Evolutionary conservation across 1,284 basidiomycete genomes (phyloP), one percentile per base, ranked within the genome.

Genomic region (Waitea zeae): DNA sequence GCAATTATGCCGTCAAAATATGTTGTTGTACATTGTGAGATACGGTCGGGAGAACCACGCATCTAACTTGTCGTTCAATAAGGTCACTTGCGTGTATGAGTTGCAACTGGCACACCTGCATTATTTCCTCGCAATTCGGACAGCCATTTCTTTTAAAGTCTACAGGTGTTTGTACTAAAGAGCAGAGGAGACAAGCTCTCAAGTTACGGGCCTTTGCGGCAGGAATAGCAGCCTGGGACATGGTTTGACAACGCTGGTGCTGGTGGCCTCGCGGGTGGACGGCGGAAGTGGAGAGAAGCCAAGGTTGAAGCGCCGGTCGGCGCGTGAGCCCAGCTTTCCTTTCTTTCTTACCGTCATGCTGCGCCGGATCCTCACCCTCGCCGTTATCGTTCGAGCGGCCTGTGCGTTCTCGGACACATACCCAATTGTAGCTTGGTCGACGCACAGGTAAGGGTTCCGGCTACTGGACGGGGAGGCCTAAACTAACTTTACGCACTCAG

Each of bases 101-200:
- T 46, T n/a, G n/a, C n/a, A n/a, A n/a, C n/a, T n/a, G n/a, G n/a
- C n/a, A n/a, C n/a, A n/a, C n/a, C n/a, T n/a, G n/a, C n/a, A n/a
- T n/a, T n/a, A n/a, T n/a, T n/a, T 93, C 84, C 48, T 98, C 93
- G 54, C 93, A 98, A 51, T 98, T 98, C 26, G 93, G 93, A 51
- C 93, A 98, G 3, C 93, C 93, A 30, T 65, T 61, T 42, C 72
- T 73, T 36, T 79, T 62, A 51, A 97, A 98, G 45, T 97, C 93
- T 37, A 65, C 62, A 0, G 86, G 75, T 0, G 75, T 64, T 50
- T 90, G 89, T 28, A 95, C 73, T 42, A 92, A 74, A 7, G 87
- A 95, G 54, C 92, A 97, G 20, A 93, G 68, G 4, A 96, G 65
- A 48, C 92, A 97, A 18, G 92, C 89, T 41, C 92, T 70, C 13